phyloP scores from a whole-genome alignment of 768 basidiomycete genomes.

The Naganishia kalamii region DNA sequence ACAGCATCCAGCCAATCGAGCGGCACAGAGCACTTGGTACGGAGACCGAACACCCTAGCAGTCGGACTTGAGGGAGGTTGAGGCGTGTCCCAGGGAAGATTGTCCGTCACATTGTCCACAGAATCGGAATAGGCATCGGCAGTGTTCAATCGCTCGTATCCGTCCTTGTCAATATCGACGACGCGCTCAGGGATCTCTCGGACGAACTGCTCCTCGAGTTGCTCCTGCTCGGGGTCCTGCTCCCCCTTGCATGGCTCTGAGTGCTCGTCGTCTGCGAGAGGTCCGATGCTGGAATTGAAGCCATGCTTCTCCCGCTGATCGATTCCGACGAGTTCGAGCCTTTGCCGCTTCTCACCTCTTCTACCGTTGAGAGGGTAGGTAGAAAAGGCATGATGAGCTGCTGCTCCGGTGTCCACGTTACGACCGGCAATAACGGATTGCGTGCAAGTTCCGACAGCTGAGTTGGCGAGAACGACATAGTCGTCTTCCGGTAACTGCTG shows the following conservation, averaged over 20 bases:
- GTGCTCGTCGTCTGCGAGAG: not conserved
- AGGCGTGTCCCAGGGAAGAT: not conserved
- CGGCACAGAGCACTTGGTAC: not conserved
- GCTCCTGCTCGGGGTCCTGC: not conserved
- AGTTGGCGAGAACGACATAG: constrained; percentile 5
- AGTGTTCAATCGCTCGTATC: constrained; percentile 9
- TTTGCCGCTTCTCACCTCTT: constrained; percentile 6
- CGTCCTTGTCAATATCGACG: constrained; percentile 9
- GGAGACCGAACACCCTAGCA: not conserved
- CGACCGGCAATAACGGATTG: not conserved
- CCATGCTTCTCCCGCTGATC: not conserved
- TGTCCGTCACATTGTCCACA: not conserved
- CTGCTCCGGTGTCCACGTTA: not conserved
- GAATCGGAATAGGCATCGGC: not conserved
- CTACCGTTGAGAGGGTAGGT: constrained; percentile 10
- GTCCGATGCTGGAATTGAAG: not conserved
- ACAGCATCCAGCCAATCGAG: constrained; percentile 3
- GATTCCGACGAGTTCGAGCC: constrained; percentile 9
- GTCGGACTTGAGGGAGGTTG: not conserved
- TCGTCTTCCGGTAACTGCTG: constrained; percentile 15
- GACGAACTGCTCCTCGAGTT: not conserved
- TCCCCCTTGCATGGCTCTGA: not conserved
- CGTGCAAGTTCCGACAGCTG: not conserved
- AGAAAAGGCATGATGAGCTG: constrained; percentile 16
- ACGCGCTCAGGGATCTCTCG: constrained; percentile 7